Conservation (phyloP, 148 eudicot species). For the Rheum nobile region DNA sequence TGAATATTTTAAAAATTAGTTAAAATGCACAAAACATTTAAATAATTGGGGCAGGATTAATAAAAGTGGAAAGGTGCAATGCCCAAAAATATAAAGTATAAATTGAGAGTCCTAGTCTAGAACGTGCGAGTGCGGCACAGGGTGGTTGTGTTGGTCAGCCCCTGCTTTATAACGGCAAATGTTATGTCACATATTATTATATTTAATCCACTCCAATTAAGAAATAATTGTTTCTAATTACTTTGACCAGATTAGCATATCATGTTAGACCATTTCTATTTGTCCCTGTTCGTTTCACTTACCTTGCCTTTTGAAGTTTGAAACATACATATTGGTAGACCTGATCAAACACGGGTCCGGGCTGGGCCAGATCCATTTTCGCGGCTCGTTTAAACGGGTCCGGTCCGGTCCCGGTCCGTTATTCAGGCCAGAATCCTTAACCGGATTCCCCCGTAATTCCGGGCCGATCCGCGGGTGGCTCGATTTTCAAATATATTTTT, state of each 20-base stretch:
- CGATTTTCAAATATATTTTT: too few species aligned
- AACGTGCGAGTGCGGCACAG: not conserved
- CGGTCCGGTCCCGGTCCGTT: too few species aligned
- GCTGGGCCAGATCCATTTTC: too few species aligned
- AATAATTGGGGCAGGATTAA: not conserved
- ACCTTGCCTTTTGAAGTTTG: not conserved
- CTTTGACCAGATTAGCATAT: not conserved
- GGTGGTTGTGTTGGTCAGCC: constrained; percentile 1
- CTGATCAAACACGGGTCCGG: too few species aligned
- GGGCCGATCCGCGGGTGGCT: too few species aligned
- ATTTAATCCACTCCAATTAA: not conserved
- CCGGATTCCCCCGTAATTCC: too few species aligned
- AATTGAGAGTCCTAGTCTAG: not conserved
- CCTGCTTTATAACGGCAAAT: not conserved
- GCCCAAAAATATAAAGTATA: not conserved
- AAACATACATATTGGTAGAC: not conserved
- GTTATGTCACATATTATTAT: not conserved
- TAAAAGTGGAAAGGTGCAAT: not conserved
- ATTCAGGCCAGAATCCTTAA: too few species aligned
- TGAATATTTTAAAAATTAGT: not conserved
- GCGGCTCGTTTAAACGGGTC: too few species aligned
- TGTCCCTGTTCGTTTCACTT: not conserved
- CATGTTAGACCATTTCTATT: not conserved
- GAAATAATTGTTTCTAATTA: not conserved
- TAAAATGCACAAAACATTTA: not conserved